Evolutionary conservation across 1,139 yeast species (phyloP).

Genomic region (Yamadazyma blattariae): DNA sequence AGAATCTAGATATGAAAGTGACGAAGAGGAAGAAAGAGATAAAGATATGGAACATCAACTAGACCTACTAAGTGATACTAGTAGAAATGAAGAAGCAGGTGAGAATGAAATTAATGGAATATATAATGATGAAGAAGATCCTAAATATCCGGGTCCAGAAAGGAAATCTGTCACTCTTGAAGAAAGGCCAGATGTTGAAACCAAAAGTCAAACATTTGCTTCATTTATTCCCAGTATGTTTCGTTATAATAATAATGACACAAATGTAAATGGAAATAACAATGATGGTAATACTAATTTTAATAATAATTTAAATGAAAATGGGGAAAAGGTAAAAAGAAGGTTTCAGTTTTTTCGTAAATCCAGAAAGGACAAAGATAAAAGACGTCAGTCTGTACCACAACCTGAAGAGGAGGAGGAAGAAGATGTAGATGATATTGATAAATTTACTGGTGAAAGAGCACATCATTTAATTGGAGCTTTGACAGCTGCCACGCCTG

Average conservation of each 20-base stretch:
- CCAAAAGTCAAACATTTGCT: conserved; percentile 9
- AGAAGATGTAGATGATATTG: conserved; percentile 22
- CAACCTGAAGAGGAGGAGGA: conserved; percentile 16
- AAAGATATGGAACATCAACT: conserved; percentile 3
- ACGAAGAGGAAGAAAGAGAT: conserved; percentile 22
- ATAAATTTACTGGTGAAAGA: conserved; percentile 39
- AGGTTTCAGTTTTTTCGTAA: conserved; percentile 27
- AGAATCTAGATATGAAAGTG: conserved; percentile 25
- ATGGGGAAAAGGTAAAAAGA: conserved; percentile 8
- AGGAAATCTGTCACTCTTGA: background rate
- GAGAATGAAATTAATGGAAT: background rate
- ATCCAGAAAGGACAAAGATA: conserved; percentile 22
- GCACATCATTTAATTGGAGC: conserved; percentile 66
- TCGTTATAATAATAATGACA: conserved; percentile 5
- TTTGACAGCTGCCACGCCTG: conserved; percentile 73
- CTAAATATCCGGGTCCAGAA: no score
- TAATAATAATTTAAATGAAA: background rate
- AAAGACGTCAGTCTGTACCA: conserved; percentile 14
- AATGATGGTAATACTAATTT: background rate
- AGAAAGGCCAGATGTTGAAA: background rate
- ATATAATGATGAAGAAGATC: conserved; percentile 1
- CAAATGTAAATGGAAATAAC: conserved; percentile 4
- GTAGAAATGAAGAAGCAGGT: background rate
- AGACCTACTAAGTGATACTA: background rate
- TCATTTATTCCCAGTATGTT: conserved; percentile 15